These are phyloP conservation scores for Fusarium pseudocircinatum DNA, from an alignment of 2,329 filamentous ascomycete species.

Conservation along the genomic window DNA sequence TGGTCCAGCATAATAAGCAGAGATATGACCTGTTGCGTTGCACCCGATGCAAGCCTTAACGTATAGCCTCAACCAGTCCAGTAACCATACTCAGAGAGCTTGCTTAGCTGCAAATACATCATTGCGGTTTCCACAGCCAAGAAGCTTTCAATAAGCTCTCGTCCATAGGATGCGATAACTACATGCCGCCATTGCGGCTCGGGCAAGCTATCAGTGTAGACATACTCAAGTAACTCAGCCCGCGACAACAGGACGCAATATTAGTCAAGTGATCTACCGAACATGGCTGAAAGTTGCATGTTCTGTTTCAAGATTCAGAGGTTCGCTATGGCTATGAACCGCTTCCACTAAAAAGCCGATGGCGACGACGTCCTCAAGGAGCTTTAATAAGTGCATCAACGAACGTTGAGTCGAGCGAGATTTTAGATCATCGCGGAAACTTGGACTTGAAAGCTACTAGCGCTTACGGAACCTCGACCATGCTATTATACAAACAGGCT, in stretches of 20 bases:
- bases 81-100: slow-evolving; percentile 30
- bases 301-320: accelerated
- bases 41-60: too few relatives aligned
- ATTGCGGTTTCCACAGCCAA: slow-evolving; percentile 23
- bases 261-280: not conserved
- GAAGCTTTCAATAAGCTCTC: slow-evolving; percentile 29
- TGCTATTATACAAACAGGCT: too few relatives aligned
- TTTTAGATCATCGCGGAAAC: accelerated
- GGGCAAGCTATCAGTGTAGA: not conserved
- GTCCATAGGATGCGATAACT: slow-evolving; percentile 17
- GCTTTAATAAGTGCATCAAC: not conserved
- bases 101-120: slow-evolving; percentile 24
- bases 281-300: accelerated
- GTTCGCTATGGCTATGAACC: accelerated
- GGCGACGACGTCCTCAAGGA: accelerated
- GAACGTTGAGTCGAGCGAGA: accelerated
- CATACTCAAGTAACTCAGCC: not conserved
- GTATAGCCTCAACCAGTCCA: not conserved
- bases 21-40: not conserved
- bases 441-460: accelerated
- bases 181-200: slow-evolving; percentile 26
- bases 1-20: not conserved
- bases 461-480: accelerated
- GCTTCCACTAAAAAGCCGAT: accelerated
- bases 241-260: not conserved